Evolutionary conservation across 768 basidiomycete genomes (phyloP), one percentile per base, ranked within the genome.

Genomic region (Leucocoprinus birnbaumii): DNA sequence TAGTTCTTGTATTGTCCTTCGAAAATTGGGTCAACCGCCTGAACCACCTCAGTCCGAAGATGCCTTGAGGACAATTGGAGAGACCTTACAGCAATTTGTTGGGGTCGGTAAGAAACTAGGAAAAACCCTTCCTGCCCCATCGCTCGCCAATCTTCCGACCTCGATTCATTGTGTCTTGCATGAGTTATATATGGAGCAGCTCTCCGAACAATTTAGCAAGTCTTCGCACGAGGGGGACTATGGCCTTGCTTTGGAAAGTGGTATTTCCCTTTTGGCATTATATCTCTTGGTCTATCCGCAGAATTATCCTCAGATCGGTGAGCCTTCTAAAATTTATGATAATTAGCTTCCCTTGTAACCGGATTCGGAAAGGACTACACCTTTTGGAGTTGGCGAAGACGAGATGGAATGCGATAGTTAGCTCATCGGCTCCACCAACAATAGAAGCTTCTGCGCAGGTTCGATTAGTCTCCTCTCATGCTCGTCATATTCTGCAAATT

Each of bases 291-390:
- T 91, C 44, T 93, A 93, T 62, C 89, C 91, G 1, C 71, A 68
- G 2, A 86, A 87, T 62, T 91, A 90, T 66, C 91, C 90, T n/a
- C 87, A 91, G 60, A 89, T 85, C 22, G 91, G 91, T 89, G 51
- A 59, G 79, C 66, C 27, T 6, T 50, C 41, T 13, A 19, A 4
- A 11, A 24, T 10, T 18, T 35, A 14, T 18, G 42, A 31, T 37
- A 18, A 31, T 54, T 34, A 25, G 26, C n/a, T n/a, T 43, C 18
- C 19, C 37, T 31, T 10, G 37, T 35, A 10, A 37, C 19, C 22
- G 8, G 26, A 41, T 34, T n/a, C 9, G 7, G 19, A 38, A n/a
- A 93, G 90, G 89, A 13, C 74, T 90, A 71, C 91, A 93, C 66
- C 69, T 84, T 10, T 65, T 91, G 18, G 90, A 92, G 63, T 68